Base-by-base conservation (phyloP, 2,329 filamentous ascomycete species). In the Cytospora piceae region DNA sequence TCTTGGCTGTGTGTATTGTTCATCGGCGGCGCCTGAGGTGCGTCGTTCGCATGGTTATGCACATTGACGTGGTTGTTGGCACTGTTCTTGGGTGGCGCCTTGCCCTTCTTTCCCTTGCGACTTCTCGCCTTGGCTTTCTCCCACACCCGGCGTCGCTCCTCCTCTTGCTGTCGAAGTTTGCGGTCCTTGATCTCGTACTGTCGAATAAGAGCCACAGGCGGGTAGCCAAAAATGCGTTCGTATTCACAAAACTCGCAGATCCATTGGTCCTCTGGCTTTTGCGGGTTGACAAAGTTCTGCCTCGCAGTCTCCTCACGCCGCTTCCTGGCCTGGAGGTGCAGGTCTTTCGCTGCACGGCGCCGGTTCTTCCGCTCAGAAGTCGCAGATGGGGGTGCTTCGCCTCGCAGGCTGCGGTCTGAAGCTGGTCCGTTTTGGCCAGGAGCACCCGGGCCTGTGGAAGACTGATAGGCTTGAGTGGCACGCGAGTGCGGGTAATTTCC, bases 201-300 rank as follows among this genome's bases (percentile, higher is more conserved):
- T 51, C 92, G 87, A 69, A 98, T 96, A 63, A 99, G 80, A 58
- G 93, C 93, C 71, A 87, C 85, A 0, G 95, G 95, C 2, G 91
- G 91, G 61, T 85, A 85, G n/a, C 94, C 94, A 75, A 97, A 98
- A 58, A 99, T 97, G 61, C 88, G 87, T 78, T 98, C 94, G 74
- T 97, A 99, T 77, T 99, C 95, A 81, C 95, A 99, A 75, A 98
- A 98, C 73, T 97, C 92, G 78, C 95, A 99, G 56, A 98, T 93
- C 92, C 94, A 98, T 59, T 93, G 85, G 68, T 97, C 92, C 70
- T 92, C 90, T 1, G 72, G 71, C 37, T 80, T 79, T 1, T 91
- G 90, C 1, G 91, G 90, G 72, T 91, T 89, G 72, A 91, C 88
- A 68, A 87, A 87, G 75, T 95, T 96, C 64, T 87, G 85, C 69